A percentile compares a stretch with the other conserved stretches of the same genome.
These are phyloP conservation scores for Yarrowia alimentaria DNA, from an alignment of 805 yeast genomes.

Conservation along the genomic window DNA sequence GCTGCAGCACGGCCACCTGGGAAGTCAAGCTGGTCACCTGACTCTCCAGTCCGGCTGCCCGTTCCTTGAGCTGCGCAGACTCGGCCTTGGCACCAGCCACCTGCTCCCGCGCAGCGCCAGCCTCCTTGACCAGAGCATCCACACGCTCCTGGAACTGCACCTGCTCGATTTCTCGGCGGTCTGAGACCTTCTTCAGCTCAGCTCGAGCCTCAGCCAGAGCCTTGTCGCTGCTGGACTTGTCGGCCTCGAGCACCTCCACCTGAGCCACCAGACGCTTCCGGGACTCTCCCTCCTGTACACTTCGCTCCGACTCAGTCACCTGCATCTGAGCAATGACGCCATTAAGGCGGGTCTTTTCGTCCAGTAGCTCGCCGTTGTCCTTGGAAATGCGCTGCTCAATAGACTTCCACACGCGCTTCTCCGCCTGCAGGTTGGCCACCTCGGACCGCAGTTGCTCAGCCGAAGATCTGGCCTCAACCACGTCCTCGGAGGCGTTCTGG, in stretches of 20 bases:
- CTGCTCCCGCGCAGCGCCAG: conserved; percentile 45
- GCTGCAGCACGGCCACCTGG: conserved; percentile 33
- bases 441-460: conserved; percentile 48
- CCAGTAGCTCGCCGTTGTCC: conserved; percentile 53
- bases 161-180: conserved; percentile 57
- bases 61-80: conserved; percentile 44
- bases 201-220: conserved; percentile 48
- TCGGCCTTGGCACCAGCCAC: conserved; percentile 45
- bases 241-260: conserved; percentile 50
- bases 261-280: conserved; percentile 51
- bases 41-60: conserved; percentile 41
- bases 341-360: conserved; percentile 60
- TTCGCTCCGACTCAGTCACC: conserved; percentile 60
- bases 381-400: conserved; percentile 51
- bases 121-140: conserved; percentile 51
- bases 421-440: conserved; percentile 52
- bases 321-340: conserved; percentile 61
- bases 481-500: conserved; percentile 52
- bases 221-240: conserved; percentile 46
- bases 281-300: conserved; percentile 49
- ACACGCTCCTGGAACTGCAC: conserved; percentile 60
- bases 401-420: conserved; percentile 51
- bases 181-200: conserved; percentile 53
- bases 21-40: conserved; percentile 38
- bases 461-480: conserved; percentile 51